Base-by-base conservation (phyloP, 306 rosid genomes). In the Sphenostylis stenocarpa region DNA sequence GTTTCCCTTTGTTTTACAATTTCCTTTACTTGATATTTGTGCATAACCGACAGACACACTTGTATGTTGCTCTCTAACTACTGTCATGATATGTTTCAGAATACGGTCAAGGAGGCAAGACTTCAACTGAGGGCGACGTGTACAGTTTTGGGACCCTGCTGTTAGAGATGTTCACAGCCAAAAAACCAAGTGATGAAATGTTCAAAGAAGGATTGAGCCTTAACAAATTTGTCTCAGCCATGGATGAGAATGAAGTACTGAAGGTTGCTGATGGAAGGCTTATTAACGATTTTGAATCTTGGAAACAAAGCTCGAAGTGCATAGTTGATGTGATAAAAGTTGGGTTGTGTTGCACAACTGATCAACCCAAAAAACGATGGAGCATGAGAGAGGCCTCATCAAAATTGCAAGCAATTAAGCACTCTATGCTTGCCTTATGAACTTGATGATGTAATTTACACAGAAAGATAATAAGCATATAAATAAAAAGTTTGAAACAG, bases 111-210 rank as follows among this genome's bases (percentile, higher is more conserved):
- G 83, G 87, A 2, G 70, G 67, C 29, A 83, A 80, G 66, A 82
- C 82, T 64, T 83, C 89, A 11, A 83, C 84, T 5, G 6, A 49
- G 15, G 85, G 87, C 0, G 89, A 86, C 36, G 89, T 80, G 43
- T 83, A 80, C 51, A 77, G 89, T 58, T 86, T 83, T 26, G 82
- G 87, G n/a, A 83, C 83, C 19, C 48, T 83, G 23, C 43, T 83
- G 8, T 70, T 83, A 24, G 87, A 86, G 80, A 80, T 80, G 77
- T 80, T 80, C 44, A 80, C 45, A 17, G 82, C 28, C 0, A 77
- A 81, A 72, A 86, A 13, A 43, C 87, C 85, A 75, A 81, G 75
- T 4, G 85, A 86, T 56, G 77, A 78, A 45, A 86, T 64, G 75
- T 86, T 86, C 72, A 78, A 77, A 51, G 82, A 83, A 80, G 87